phyloP scores from a whole-genome alignment of 805 yeast species.

The Jamesozyma rosinii region DNA sequence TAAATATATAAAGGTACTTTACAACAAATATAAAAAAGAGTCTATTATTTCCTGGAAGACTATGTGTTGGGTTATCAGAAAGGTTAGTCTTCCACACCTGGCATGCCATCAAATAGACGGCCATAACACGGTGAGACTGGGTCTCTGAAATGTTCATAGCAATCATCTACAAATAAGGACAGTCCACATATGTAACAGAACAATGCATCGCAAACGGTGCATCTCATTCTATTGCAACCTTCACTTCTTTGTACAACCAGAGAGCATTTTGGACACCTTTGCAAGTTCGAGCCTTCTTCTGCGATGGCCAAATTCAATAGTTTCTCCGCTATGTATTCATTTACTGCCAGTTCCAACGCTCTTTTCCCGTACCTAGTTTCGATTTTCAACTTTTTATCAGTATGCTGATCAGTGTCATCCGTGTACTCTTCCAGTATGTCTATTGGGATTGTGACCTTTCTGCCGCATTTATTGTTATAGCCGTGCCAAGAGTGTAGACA shows the following conservation, averaged over 20 bases:
- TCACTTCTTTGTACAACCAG: conserved; percentile 44
- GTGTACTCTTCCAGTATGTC: conserved; percentile 33
- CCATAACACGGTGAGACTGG: conserved; percentile 38
- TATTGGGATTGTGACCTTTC: conserved; percentile 24
- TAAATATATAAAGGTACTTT: too few species aligned
- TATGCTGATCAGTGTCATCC: conserved; percentile 17
- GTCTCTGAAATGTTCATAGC: conserved; percentile 46
- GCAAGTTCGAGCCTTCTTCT: conserved; percentile 36
- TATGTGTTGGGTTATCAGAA: too few species aligned
- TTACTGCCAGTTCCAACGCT: conserved; percentile 34
- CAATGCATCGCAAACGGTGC: conserved; percentile 38
- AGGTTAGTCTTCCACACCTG: conserved; percentile 23
- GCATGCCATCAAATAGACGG: conserved; percentile 45
- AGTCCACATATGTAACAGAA: conserved; percentile 52
- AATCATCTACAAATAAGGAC: conserved; percentile 32
- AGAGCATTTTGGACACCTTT: conserved; percentile 45
- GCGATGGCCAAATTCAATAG: conserved; percentile 37
- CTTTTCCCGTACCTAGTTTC: conserved; percentile 39
- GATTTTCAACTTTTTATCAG: conserved; percentile 30
- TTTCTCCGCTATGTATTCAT: conserved; percentile 40
- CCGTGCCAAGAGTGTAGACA: conserved; percentile 61
- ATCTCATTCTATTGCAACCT: conserved; percentile 59
- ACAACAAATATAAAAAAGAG: too few species aligned
- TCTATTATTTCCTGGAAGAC: too few species aligned
- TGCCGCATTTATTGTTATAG: conserved; percentile 37